phyloP scores from a whole-genome alignment of 306 rosid genomes.

The Erythrophleum fordii region DNA sequence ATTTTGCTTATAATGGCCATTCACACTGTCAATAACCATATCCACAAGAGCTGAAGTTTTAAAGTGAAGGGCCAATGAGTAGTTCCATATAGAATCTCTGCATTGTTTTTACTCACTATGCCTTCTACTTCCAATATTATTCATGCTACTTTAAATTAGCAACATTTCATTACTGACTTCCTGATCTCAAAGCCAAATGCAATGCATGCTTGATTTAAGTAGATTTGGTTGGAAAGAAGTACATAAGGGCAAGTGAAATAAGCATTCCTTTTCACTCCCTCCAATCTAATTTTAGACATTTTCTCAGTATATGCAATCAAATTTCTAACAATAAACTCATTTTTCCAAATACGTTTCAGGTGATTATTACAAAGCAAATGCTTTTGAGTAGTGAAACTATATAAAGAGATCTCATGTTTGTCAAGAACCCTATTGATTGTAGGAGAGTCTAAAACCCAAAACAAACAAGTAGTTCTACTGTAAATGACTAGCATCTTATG shows the following conservation, averaged over 20 bases:
- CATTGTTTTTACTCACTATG: not conserved
- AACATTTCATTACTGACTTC: not conserved
- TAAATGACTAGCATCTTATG: not conserved
- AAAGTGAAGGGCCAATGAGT: not conserved
- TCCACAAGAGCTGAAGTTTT: no score
- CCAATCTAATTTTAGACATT: not conserved
- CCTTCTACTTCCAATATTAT: constrained; percentile 13
- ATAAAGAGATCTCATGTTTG: not conserved
- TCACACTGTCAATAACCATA: no score
- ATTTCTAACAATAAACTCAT: constrained; percentile 13
- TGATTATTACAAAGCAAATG: not conserved
- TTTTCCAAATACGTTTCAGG: constrained; percentile 18
- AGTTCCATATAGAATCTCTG: not conserved
- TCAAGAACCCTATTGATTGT: constrained; percentile 1
- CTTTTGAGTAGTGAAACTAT: constrained; percentile 15
- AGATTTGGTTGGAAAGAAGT: constrained; percentile 13
- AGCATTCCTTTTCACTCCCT: not conserved
- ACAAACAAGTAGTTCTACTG: constrained; percentile 8
- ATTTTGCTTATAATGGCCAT: no score
- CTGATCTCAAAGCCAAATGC: constrained; percentile 25
- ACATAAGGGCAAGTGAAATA: not conserved
- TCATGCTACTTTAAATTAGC: not conserved
- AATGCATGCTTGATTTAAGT: not conserved
- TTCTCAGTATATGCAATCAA: constrained; percentile 7
- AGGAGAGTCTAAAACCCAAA: not conserved